Base-by-base conservation (phyloP, 2,329 filamentous ascomycete genomes). In the Metarhizium anisopliae region DNA sequence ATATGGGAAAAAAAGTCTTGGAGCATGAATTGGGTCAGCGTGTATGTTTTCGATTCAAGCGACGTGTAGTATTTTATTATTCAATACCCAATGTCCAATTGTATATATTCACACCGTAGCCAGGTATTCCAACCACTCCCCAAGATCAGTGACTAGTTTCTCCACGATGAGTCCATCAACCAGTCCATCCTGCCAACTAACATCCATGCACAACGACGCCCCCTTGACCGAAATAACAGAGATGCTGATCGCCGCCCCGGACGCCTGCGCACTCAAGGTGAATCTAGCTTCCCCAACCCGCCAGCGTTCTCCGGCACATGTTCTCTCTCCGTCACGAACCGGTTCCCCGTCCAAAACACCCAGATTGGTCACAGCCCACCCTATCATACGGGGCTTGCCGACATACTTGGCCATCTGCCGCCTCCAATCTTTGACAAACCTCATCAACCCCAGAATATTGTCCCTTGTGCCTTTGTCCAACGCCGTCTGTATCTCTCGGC, bases 341-440 rank as follows among this genome's bases (percentile, higher is more conserved):
- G 14, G 14, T 1, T 14, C 40, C 6, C 16, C 40, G 6, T 43
- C 40, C 16, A 43, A n/a, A 16, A 43, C 10, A 11, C 42, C 42
- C 16, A 45, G 25, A 25, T 6, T 20, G 6, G 42, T 20, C 16
- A 45, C 42, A 25, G 11, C 16, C 42, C n/a, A 20, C 11, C 42
- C 42, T 6, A n/a, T 18, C 16, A 6, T 43, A 6, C 40, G 7
- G 10, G 10, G 42, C n/a, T 45, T 45, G n/a, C 61, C 58, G 20
- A 60, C 56, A 6, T 58, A 49, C 20, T 54, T 55, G 47, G 53
- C 54, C 50, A 60, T 59, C 43, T 62, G 54, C 16, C 49, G 42
- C 1, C 60, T 59, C 59, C 64, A 66, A 56, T 68, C 66, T 13
- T 54, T 38, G 4, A 67, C 59, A 3, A 65, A 60, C 6, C 58